Base-by-base conservation (phyloP, 2,329 filamentous ascomycete genomes). In the Bipolaris zeicola region DNA sequence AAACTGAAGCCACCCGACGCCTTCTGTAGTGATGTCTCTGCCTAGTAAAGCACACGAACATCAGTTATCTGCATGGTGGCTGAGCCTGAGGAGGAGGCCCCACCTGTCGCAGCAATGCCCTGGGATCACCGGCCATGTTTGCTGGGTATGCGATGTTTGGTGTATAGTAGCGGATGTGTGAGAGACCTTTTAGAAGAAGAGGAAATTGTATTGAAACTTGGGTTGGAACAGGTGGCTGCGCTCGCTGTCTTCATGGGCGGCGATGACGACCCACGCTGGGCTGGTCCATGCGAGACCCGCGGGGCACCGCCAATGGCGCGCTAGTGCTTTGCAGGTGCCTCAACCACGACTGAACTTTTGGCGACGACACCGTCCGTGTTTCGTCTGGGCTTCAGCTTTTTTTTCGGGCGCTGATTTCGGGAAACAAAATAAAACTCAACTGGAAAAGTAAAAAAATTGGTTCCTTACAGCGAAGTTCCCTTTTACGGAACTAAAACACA, bases 1-100 rank as follows among this genome's bases (percentile, higher is more conserved):
- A 96, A 87, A 76, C 88, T 91, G 80, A 96, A 97, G 68, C 93
- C 93, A 26, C 89, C 82, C 18, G 86, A 82, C 38, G 94, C 93
- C 65, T 89, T 82, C 68, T 87, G 80, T 24, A 90, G 85, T 50
- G 87, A 84, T 81, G 95, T 96, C 73, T 97, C 91, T 80, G 95
- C 95, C 93, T 97, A 75, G 65, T 60, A 49, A 55, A 49, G 55
- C 50, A 61, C 66, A 57, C 67, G 53, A 60, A 67, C 64, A 64
- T 70, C 64, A 63, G 63, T 66, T 66, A 61, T 64, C 56, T 57
- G 58, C 52, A 43, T 55, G 66, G 68, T 67, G 68, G 71, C 68
- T 70, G 67, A 67, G 70, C 63, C 62, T 60, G 48, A 56, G 47
- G 58, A 54, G 52, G 58, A 54, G 52, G 63, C 68, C 71, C 68